Evolutionary conservation across 208 protist genomes (phyloP), one percentile per base, ranked within the genome.

Genomic region (Trypanosomatidae sp.): DNA sequence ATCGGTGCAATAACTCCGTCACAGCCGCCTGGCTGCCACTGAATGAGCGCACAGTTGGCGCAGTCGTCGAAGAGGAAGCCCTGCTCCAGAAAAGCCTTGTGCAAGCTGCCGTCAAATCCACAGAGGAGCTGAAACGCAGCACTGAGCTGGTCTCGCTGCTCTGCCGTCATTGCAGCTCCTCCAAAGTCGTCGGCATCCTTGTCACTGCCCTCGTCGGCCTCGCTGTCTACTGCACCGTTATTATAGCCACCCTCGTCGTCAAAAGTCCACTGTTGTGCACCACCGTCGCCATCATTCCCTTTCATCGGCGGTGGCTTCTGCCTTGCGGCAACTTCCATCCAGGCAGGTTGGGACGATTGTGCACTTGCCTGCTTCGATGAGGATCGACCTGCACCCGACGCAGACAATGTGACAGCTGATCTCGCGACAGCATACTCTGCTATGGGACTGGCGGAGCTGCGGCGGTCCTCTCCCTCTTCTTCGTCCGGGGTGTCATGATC

Each of bases 51-150:
- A 66, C 88, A 94, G 52, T 91, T 84, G 12, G 91, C 71, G 3
- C 79, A 66, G 30, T 86, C 71, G 66, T 88, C 83, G 73, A 94
- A 97, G 46, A 62, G 59, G 66, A 95, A 91, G 43, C 92, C 92
- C 62, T 95, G 90, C 67, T 84, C 67, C 13, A 91, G 46, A 71
- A 94, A 89, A 0, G 79, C 73, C 22, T 39, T 66, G 7, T 75
- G 60, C 39, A 80, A 78, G 43, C 44, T 13, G 33, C 60, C 69
- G 22, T 73, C 77, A 65, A 69, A 76, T 47, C 84, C 84, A 49
- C 79, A 84, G n/a, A 93, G 74, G 6, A 89, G 58, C 30, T 79
- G 71, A 39, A 82, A 87, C 15, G 84, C 78, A 41, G 83, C 75
- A n/a, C 70, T 73, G 13, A 80, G 69, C 58, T 80, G 47, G 2